Conservation (phyloP, 2,329 filamentous ascomycete species). For the Graphilbum ipis-grandicollis region DNA sequence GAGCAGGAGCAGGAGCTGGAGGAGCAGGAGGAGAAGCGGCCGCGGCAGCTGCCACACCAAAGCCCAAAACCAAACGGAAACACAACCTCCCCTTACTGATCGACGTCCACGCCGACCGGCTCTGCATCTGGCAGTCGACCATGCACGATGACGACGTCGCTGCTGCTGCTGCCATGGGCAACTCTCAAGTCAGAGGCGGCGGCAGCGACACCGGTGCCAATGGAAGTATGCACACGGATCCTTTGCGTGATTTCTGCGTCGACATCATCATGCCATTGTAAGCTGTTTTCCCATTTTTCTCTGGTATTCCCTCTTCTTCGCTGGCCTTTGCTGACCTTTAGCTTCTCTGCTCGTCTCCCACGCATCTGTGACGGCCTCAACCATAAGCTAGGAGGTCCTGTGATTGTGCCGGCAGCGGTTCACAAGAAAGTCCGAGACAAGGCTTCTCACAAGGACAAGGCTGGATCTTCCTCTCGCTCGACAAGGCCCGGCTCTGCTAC, state of each 20-base stretch:
- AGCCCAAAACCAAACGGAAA: conserved; percentile 33
- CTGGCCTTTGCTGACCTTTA: conserved; percentile 21
- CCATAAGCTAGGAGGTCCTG: conserved; percentile 58
- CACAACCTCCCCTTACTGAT: conserved; percentile 49
- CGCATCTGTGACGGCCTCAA: conserved; percentile 53
- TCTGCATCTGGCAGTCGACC: conserved; percentile 74
- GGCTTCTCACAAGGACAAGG: too few relatives aligned
- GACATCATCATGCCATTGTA: conserved; percentile 70
- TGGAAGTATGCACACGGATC: conserved; percentile 34
- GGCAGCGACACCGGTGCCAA: conserved; percentile 13
- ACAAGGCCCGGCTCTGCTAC: background rate
- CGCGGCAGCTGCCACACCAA: conserved; percentile 18
- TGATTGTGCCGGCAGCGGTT: conserved; percentile 34
- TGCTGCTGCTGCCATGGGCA: too few relatives aligned
- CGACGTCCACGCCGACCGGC: conserved; percentile 57
- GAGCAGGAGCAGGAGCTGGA: conserved; percentile 29
- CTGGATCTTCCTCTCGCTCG: background rate
- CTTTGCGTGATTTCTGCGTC: conserved; percentile 58
- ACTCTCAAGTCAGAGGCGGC: conserved; percentile 22
- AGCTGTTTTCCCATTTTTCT: conserved; percentile 14
- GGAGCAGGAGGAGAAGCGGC: conserved; percentile 18
- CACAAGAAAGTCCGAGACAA: conserved; percentile 19
- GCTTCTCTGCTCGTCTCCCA: conserved; percentile 60
- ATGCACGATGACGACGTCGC: conserved; percentile 39
- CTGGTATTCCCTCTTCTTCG: background rate